Conservation (phyloP, 768 basidiomycete species). For the Rhodotorula diobovata region DNA sequence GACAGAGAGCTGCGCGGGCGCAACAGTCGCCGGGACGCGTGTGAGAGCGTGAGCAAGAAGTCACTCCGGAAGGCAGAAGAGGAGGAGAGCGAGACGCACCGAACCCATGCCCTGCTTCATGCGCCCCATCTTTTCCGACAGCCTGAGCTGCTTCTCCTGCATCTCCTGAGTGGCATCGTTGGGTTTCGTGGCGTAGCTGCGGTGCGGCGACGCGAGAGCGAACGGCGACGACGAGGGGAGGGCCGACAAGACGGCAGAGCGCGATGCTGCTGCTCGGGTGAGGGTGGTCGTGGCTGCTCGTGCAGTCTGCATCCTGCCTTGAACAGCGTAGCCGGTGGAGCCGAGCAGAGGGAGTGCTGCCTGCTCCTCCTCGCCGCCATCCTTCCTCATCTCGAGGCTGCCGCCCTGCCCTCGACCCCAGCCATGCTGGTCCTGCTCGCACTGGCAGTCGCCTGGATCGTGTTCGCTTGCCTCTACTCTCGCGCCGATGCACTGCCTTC, state of each 20-base stretch:
- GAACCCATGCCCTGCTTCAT: constrained; percentile 34
- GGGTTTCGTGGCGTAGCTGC: not conserved
- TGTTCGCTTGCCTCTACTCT: too few species aligned
- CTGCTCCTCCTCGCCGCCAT: not conserved
- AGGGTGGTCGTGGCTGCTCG: not conserved
- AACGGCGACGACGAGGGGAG: not conserved
- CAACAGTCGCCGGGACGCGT: not conserved
- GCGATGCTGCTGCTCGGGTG: not conserved
- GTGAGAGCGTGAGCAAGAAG: not conserved
- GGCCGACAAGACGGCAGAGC: not conserved
- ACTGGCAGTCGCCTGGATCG: too few species aligned
- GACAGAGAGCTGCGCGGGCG: constrained; percentile 1
- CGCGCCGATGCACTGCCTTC: not conserved
- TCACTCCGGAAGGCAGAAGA: not conserved
- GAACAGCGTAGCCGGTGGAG: too few species aligned
- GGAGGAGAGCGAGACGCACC: constrained; percentile 7
- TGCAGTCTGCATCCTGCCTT: not conserved
- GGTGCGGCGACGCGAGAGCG: not conserved
- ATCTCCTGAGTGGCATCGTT: constrained; percentile 5
- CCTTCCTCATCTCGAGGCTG: not conserved
- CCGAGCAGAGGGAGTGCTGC: not conserved
- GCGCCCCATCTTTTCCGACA: constrained; percentile 35
- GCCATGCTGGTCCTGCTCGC: too few species aligned
- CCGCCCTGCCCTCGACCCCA: not conserved
- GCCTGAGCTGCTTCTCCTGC: constrained; percentile 28